Base-by-base conservation (phyloP, 2,329 filamentous ascomycete genomes). In the Fusarium sp. region DNA sequence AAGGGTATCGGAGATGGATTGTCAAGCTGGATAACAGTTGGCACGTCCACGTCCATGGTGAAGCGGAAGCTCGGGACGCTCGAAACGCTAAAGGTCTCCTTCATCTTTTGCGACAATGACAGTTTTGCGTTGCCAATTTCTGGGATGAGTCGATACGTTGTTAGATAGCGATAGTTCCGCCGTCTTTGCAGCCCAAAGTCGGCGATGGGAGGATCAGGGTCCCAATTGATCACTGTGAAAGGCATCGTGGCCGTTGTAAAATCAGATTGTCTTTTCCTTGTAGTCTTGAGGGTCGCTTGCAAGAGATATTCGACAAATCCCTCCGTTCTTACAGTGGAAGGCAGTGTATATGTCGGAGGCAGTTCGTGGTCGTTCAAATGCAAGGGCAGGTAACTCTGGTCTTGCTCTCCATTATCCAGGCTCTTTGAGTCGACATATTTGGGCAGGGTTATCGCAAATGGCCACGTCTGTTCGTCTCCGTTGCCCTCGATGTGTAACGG, bases 281-380 rank as follows among this genome's bases (percentile, higher is more conserved):
- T 59, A 35, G 60, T 62, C 5, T n/a, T 46, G 3, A 78, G 32
- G 2, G 61, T 56, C 0, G 76, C 75, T 29, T 74, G 53, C 2
- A 80, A 54, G 10, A 66, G 71, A 38, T 79, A 79, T 40, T 80
- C 75, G 7, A 69, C 29, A 2, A 57, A 67, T 0, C 41, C 64
- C 1, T 55, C 48, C 6, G 22, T 43, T 0, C 15, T 12, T 8
- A 38, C 29, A 0, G 19, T 7, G 7, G 15, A 5, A 4, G 29
- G 15, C 6, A 59, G 25, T 5, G 10, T 26, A 9, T 59, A 69
- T 0, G 47, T 52, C 0, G 64, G 53, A 0, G 64, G 66, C 0
- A 68, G 28, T 6, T 43, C 29, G 3, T 59, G 36, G 4, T 46
- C 36, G 5, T 15, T 11, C 2, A 35, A 19, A 2, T 12, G 19